phyloP scores from a whole-genome alignment of 306 rosid genomes.

The Castanopsis chinensis region DNA sequence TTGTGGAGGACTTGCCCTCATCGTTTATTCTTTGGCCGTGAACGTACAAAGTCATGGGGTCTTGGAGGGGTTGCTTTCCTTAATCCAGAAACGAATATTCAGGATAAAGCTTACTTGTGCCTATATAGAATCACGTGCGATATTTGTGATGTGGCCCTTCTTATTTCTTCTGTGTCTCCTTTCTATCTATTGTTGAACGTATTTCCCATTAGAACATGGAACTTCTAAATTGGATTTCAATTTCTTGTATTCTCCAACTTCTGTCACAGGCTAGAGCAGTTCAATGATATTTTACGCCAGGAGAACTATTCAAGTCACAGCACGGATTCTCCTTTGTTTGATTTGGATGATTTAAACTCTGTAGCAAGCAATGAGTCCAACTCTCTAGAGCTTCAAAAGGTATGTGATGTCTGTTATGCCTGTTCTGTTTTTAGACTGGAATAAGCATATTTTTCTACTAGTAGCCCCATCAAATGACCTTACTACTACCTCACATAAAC shows the following conservation, averaged over 20 bases:
- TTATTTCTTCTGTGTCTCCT: conserved; percentile 4
- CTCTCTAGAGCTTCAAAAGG: conserved; percentile 53
- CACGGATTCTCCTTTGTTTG: conserved; percentile 51
- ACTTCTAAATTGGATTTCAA: background rate
- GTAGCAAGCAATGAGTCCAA: conserved; percentile 46
- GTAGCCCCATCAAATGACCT: background rate
- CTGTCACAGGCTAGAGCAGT: conserved; percentile 81
- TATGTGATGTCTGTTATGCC: conserved; percentile 23
- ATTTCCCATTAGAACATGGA: conserved; percentile 10
- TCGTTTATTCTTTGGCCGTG: conserved; percentile 71
- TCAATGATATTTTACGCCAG: conserved; percentile 67
- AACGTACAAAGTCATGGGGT: conserved; percentile 66
- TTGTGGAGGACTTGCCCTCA: conserved; percentile 67
- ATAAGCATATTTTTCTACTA: background rate
- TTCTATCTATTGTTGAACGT: background rate
- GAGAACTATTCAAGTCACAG: conserved; percentile 47
- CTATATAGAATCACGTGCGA: conserved; percentile 84
- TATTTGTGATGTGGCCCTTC: conserved; percentile 8
- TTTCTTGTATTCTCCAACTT: conserved; percentile 6
- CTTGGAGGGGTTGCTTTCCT: conserved; percentile 76
- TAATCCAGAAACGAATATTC: conserved; percentile 43
- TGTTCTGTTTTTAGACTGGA: too few relatives aligned
- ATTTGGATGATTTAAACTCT: conserved; percentile 40
- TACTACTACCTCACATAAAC: background rate
- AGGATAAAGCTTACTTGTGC: conserved; percentile 61